Conservation (phyloP, 2,329 filamentous ascomycete species). For the Colletotrichum euphorbiae region DNA sequence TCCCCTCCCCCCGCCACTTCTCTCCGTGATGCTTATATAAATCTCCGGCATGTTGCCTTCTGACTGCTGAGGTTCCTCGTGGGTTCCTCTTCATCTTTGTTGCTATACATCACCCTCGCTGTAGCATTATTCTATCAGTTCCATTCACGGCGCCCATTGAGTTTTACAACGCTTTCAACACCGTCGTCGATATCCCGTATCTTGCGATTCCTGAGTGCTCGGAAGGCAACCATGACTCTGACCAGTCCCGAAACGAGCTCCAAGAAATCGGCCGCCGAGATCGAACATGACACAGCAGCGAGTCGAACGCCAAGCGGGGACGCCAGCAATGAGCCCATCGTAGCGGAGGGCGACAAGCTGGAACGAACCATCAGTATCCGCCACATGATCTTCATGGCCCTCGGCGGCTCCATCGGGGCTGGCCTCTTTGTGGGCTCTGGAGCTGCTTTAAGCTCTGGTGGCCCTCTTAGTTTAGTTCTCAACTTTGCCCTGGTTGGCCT, state of each 20-base stretch:
- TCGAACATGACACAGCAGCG: slow-evolving; percentile 2
- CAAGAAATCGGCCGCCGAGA: not conserved
- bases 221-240: not conserved
- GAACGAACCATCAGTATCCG: slow-evolving; percentile 47
- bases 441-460: slow-evolving; percentile 47
- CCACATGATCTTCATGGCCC: slow-evolving; percentile 51
- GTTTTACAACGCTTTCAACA: no score
- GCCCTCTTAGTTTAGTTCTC: slow-evolving; percentile 47
- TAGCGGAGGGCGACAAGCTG: slow-evolving; percentile 37
- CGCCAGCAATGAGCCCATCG: not conserved
- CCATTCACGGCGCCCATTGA: no score
- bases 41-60: no score
- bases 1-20: not conserved
- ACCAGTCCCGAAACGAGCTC: not conserved
- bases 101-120: no score
- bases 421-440: slow-evolving; percentile 51
- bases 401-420: slow-evolving; percentile 52
- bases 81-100: no score
- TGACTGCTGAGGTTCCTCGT: no score
- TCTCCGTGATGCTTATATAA: no score
- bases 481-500: slow-evolving; percentile 49
- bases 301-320: slow-evolving; percentile 4
- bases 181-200: not conserved
- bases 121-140: no score
- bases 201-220: not conserved